These are phyloP conservation scores for Quercus aquifolioides DNA, from an alignment of 306 rosid species.

Conservation along the genomic window DNA sequence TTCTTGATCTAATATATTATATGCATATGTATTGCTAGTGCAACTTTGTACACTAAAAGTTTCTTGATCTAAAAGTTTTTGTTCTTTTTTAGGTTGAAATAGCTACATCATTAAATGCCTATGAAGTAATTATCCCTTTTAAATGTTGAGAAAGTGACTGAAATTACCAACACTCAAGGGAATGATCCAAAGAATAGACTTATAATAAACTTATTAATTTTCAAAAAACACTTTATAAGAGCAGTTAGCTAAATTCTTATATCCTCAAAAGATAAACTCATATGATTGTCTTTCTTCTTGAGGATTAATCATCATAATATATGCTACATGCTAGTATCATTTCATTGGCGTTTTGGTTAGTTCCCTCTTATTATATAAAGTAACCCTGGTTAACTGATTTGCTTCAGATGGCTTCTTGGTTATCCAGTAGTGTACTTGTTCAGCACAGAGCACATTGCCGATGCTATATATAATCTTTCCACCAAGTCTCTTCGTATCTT, in stretches of 20 bases:
- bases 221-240: not conserved
- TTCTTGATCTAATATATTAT: too few relatives aligned
- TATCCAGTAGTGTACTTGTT: conserved; percentile 80
- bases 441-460: conserved; percentile 62
- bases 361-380: not conserved
- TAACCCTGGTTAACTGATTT: conserved; percentile 14
- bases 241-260: not conserved
- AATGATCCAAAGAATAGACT: not conserved
- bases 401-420: conserved; percentile 91
- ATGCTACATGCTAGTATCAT: conserved; percentile 4
- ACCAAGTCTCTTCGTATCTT: conserved; percentile 73
- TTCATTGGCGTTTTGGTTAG: not conserved
- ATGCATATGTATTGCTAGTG: too few relatives aligned
- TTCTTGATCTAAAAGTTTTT: not conserved
- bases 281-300: not conserved
- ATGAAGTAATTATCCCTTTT: too few relatives aligned
- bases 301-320: not conserved
- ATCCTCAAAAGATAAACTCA: not conserved
- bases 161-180: not conserved
- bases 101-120: not conserved
- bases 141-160: too few relatives aligned
- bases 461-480: conserved; percentile 71
- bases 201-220: too few relatives aligned
- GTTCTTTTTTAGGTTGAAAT: not conserved
- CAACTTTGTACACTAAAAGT: too few relatives aligned